Evolutionary conservation across 345 rosid genomes (phyloP).

Genomic region (Sisymbrium irio): DNA sequence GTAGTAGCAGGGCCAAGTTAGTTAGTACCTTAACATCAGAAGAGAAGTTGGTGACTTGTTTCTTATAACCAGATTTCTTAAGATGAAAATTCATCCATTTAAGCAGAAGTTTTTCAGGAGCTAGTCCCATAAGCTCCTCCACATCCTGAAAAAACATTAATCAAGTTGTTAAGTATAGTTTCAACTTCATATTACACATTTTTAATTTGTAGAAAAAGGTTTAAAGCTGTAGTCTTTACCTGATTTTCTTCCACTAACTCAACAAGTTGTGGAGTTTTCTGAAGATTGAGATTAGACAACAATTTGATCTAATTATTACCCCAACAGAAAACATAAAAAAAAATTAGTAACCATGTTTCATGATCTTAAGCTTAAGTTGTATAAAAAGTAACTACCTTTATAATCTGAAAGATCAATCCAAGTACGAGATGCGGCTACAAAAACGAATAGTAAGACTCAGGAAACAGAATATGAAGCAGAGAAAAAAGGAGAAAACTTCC

Average conservation of each 20-base stretch:
- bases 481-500: too few species aligned
- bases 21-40: conserved; percentile 80
- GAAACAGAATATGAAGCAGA: background rate
- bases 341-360: background rate
- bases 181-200: background rate
- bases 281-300: conserved; percentile 71
- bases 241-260: conserved; percentile 23
- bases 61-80: conserved; percentile 87
- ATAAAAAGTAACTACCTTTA: conserved; percentile 67
- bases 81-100: conserved; percentile 97
- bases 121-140: conserved; percentile 86
- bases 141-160: conserved; percentile 55
- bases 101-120: conserved; percentile 80
- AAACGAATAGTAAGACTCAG: conserved; percentile 4
- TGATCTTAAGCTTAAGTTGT: background rate
- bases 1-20: conserved; percentile 19
- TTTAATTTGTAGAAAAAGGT: background rate
- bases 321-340: conserved; percentile 1
- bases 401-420: conserved; percentile 92
- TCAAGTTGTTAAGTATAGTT: background rate
- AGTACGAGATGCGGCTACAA: conserved; percentile 86
- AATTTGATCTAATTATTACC: conserved; percentile 62
- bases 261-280: conserved; percentile 73
- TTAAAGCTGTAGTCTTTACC: background rate
- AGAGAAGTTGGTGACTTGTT: conserved; percentile 94